These are phyloP conservation scores for Narthecium ossifragum DNA, from an alignment of 106 monocot genomes.

Conservation along the genomic window DNA sequence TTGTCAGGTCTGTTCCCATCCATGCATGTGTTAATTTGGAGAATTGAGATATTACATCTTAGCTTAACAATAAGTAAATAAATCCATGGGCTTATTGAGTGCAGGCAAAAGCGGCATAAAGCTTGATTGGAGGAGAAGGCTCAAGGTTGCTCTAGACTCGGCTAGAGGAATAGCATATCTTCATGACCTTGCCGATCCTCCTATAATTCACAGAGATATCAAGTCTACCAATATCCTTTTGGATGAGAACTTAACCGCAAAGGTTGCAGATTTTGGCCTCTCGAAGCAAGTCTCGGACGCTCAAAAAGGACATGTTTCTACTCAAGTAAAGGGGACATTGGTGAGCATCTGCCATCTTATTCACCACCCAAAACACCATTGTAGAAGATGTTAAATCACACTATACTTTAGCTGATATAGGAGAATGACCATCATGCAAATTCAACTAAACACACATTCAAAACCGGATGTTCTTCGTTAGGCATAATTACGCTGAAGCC, in stretches of 20 bases:
- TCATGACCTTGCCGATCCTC: conserved; percentile 73
- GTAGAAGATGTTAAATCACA: too few species aligned
- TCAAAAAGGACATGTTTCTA: conserved; percentile 58
- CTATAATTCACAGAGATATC: conserved; percentile 70
- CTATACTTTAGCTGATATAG: too few species aligned
- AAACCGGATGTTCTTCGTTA: too few species aligned
- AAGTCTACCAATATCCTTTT: conserved; percentile 68
- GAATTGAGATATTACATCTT: neutral
- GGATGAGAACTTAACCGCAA: conserved; percentile 49
- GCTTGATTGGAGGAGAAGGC: conserved; percentile 57
- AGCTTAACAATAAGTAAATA: neutral
- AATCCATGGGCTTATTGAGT: neutral
- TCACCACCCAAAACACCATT: too few species aligned
- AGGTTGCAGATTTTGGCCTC: conserved; percentile 74
- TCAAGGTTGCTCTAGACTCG: conserved; percentile 47
- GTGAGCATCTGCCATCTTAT: conserved; percentile 35
- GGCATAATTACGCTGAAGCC: too few species aligned
- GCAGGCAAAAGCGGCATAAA: conserved; percentile 39
- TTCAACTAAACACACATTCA: too few species aligned
- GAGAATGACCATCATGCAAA: too few species aligned
- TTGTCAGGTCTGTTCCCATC: conserved; percentile 24
- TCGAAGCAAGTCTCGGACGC: conserved; percentile 50
- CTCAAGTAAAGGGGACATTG: conserved; percentile 75
- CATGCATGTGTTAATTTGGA: neutral
- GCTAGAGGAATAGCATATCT: conserved; percentile 65